These are phyloP conservation scores for Colletotrichum falcatum DNA, from an alignment of 2,329 filamentous ascomycete species.

Conservation along the genomic window DNA sequence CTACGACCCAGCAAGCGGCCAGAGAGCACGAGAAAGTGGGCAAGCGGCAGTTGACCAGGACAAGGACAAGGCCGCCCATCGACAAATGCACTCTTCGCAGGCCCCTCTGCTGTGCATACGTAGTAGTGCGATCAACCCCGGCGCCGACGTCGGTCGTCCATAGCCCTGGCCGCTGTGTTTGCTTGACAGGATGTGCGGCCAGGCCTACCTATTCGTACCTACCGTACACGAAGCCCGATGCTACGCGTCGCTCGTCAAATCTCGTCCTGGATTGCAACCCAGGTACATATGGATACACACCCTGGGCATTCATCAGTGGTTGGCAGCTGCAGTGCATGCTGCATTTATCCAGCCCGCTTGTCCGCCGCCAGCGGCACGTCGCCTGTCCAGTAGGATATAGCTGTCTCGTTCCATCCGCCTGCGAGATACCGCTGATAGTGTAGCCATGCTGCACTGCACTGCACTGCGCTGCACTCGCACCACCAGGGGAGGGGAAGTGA, in stretches of 20 bases:
- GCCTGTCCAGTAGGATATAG: constrained; percentile 12
- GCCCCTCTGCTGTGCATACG: no score
- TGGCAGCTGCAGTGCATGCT: constrained; percentile 27
- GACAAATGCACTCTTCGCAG: constrained; percentile 20
- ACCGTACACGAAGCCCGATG: constrained; percentile 10
- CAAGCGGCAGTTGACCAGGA: constrained; percentile 12
- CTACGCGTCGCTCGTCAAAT: constrained; percentile 23
- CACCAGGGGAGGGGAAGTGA: constrained; percentile 5
- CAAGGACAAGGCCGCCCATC: constrained; percentile 7
- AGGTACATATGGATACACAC: no score
- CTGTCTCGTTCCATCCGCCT: neutral
- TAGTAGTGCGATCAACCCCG: constrained; percentile 8
- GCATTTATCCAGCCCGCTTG: constrained; percentile 18
- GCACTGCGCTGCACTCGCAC: neutral
- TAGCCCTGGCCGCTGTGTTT: constrained; percentile 16
- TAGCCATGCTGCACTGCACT: constrained; percentile 2
- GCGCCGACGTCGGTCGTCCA: constrained; percentile 38
- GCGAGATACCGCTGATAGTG: constrained; percentile 28
- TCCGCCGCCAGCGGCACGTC: constrained; percentile 14
- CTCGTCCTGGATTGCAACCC: constrained; percentile 9
- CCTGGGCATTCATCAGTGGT: neutral
- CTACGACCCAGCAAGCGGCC: constrained; percentile 2
- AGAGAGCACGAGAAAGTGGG: neutral
- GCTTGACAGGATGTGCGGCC: constrained; percentile 23
- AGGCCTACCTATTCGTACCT: neutral